Evolutionary conservation across 495 filamentous ascomycete species (phyloP), one percentile per base, ranked within the genome.

Genomic region (Penicillium nucicola): DNA sequence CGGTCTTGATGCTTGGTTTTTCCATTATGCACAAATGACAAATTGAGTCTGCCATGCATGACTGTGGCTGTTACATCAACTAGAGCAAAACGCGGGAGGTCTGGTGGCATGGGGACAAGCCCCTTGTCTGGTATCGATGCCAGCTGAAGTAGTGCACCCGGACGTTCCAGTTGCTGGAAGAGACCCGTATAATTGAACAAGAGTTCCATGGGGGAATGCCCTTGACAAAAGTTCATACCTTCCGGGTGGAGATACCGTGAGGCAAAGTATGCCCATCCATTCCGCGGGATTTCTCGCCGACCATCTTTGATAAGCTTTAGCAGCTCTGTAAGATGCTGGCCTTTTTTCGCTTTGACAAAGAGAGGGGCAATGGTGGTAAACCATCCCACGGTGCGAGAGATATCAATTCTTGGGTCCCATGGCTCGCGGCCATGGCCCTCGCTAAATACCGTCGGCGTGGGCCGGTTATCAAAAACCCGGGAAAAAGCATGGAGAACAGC

Each of bases 31-130:
- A 74, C 49, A 50, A 86, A 78, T 12, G 71, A 74, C 38, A 84
- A 49, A 15, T 73, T 74, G 9, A 83, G 72, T 34, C 59, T 62
- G 19, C 79, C 79, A 30, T 81, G 60, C 30, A 72, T 69, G 36
- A 84, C 68, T 32, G 73, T 66, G 14, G 68, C 71, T 15, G 57
- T 75, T 35, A 83, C 65, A 53, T 86, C 84, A 39, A 87, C 79
- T 3, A 85, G 48, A 4, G 77, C 77, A 22, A 84, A 70, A 20
- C 84, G 76, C 10, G 74, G 72, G 7, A 65, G 52, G 33, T 64
- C 57, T 3, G 17, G 50, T 57, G 44, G 77, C 69, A 62, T 84
- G 76, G 8, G 73, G 69, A 13, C 58, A 69, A n/a, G 48, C 31
- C 19, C 17, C 10, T 49, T 8, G 30, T 53, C 50, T 13, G 20